These are phyloP conservation scores for Pythium grandisporangium DNA, from an alignment of 352 stramenopile species.

Conservation along the genomic window DNA sequence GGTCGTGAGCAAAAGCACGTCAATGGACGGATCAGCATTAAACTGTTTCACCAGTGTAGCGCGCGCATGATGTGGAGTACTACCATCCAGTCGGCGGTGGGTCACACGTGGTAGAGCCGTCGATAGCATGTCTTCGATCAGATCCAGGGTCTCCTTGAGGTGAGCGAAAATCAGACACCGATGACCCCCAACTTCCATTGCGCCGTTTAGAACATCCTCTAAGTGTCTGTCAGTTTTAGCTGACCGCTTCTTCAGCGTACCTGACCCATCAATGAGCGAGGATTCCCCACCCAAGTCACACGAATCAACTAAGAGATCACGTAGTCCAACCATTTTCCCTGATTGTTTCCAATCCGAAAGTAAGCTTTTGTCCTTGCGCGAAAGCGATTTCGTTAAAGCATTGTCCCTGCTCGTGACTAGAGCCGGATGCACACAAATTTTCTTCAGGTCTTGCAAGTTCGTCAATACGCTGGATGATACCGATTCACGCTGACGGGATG, in stretches of 20 bases:
- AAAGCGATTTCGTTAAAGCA: constrained; percentile 11
- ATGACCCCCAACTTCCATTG: constrained; percentile 35
- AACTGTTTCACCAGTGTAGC: constrained; percentile 84
- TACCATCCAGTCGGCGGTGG: constrained; percentile 92
- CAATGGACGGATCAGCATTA: constrained; percentile 87
- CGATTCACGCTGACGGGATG: background rate
- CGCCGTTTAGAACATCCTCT: no score
- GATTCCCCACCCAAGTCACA: constrained; percentile 29
- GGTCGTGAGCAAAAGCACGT: constrained; percentile 95
- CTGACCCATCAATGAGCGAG: background rate
- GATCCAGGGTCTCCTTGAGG: constrained; percentile 89
- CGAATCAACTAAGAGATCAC: constrained; percentile 63
- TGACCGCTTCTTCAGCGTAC: no score
- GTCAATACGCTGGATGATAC: constrained; percentile 27
- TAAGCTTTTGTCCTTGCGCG: constrained; percentile 14
- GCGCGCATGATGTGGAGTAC: constrained; percentile 64
- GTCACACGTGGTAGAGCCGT: constrained; percentile 45
- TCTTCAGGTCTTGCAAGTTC: constrained; percentile 76
- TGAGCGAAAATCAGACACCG: constrained; percentile 97
- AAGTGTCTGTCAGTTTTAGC: no score
- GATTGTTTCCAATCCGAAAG: constrained; percentile 66
- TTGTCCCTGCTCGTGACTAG: constrained; percentile 66
- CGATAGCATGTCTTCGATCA: constrained; percentile 87
- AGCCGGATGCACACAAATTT: constrained; percentile 93
- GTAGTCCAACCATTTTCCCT: constrained; percentile 87